Evolutionary conservation across 2,329 filamentous ascomycete genomes (phyloP), one percentile per base, ranked within the genome.

Genomic region (Tetracladium maxilliforme): DNA sequence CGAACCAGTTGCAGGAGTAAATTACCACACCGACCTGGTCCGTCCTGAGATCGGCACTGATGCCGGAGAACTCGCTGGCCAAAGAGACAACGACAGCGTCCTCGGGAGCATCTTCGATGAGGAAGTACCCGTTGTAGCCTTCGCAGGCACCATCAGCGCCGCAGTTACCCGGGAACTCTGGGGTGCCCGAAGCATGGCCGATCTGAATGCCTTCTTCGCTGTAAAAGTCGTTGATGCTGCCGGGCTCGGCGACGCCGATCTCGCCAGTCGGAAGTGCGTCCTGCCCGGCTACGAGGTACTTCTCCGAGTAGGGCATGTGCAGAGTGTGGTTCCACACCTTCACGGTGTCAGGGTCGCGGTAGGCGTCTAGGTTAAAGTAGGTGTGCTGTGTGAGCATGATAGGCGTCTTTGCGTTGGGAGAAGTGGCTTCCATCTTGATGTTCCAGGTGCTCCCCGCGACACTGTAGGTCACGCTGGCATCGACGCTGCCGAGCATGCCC

Each of bases 21-120:
- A 84, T 57, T 42, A 81, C 74, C 34, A 80, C 56, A 4, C 75
- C 76, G 12, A 64, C 57, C 51, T 82, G 77, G 42, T 82, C 74
- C 3, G 73, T 76, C 33, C 60, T 65, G 33, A 84, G 58, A 26
- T 82, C 73, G 21, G 81, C 52, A 41, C 64, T 66, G 47, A 84
- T 79, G 8, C 78, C 77, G 0, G 69, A 73, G 42, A 58, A 72
- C 26, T 57, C 56, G 34, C 67, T 70, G 3, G 66, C 67, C 20
- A 82, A 48, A 10, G 61, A 63, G 10, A 74, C 57, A 6, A 61
- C 54, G 4, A 48, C 49, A 16, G 49, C 52, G 14, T 48, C 41
- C 12, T 41, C 34, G 7, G 52, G 49, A 16, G 47, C 48, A 16
- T 48, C 44, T 6, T 62, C 58, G 18, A 61, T 51, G 23, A 61